These are phyloP conservation scores for Dictyostelium brefeldianum DNA, from an alignment of 78 protist species.

Conservation along the genomic window DNA sequence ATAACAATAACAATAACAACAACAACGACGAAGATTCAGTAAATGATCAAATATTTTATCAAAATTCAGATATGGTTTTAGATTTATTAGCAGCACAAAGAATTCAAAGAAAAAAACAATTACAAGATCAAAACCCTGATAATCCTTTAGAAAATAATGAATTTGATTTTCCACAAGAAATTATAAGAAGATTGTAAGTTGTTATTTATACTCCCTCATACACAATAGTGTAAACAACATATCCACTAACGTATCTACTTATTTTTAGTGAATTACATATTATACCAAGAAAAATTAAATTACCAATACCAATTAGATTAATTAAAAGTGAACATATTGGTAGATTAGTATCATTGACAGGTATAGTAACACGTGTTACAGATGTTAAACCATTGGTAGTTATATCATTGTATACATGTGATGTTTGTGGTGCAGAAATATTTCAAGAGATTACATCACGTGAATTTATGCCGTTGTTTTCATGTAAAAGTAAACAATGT, in stretches of 20 bases:
- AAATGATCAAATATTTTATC: background rate
- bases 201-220: too few relatives aligned
- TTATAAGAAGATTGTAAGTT: slow-evolving; percentile 31
- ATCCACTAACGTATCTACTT: too few relatives aligned
- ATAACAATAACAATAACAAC: background rate
- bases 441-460: slow-evolving; percentile 95
- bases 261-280: slow-evolving; percentile 34
- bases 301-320: slow-evolving; percentile 45
- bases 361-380: slow-evolving; percentile 96
- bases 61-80: slow-evolving; percentile 32
- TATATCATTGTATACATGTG: slow-evolving; percentile 98
- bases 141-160: background rate
- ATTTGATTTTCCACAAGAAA: slow-evolving; percentile 49
- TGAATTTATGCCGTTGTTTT: slow-evolving; percentile 79
- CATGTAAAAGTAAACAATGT: slow-evolving; percentile 82
- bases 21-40: background rate
- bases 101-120: background rate
- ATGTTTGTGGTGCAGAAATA: slow-evolving; percentile 92
- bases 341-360: slow-evolving; percentile 65
- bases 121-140: slow-evolving; percentile 19
- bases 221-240: too few relatives aligned
- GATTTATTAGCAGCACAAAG: slow-evolving; percentile 29
- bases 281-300: background rate
- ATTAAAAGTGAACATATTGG: slow-evolving; percentile 74
- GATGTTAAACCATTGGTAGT: slow-evolving; percentile 95